These are phyloP conservation scores for Hevea brasiliensis DNA, from an alignment of 345 rosid species.

Conservation along the genomic window DNA sequence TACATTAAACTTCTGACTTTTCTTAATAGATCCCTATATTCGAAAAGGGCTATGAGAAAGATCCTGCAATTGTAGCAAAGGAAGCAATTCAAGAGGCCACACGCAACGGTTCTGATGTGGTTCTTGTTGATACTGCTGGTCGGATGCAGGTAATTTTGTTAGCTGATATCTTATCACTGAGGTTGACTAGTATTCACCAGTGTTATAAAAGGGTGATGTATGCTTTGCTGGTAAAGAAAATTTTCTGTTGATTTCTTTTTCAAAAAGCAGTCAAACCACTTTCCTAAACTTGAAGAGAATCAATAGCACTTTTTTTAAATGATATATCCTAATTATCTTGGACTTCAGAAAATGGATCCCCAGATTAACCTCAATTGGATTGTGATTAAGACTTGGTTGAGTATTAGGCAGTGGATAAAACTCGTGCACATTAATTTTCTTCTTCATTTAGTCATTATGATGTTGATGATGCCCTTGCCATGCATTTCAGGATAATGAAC, in stretches of 20 bases:
- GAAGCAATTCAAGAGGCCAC: conserved; percentile 96
- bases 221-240: background rate
- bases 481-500: conserved; percentile 79
- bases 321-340: too few relatives aligned
- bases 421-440: background rate
- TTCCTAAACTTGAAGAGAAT: background rate
- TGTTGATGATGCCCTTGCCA: background rate
- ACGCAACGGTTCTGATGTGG: conserved; percentile 85
- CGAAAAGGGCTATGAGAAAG: conserved; percentile 97
- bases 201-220: background rate
- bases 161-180: background rate
- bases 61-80: conserved; percentile 96
- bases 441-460: background rate
- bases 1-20: conserved; percentile 4
- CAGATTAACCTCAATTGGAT: background rate
- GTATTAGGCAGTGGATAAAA: background rate
- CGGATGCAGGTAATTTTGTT: conserved; percentile 71
- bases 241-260: background rate
- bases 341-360: background rate
- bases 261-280: background rate
- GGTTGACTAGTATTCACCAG: background rate
- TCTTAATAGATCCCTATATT: conserved; percentile 76
- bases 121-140: conserved; percentile 99
- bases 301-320: background rate
- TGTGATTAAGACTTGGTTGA: background rate